A percentile compares a stretch with the other conserved stretches of the same genome.
Conservation (phyloP, 352 stramenopile genomes). For the Poterioochromonas sp. region DNA sequence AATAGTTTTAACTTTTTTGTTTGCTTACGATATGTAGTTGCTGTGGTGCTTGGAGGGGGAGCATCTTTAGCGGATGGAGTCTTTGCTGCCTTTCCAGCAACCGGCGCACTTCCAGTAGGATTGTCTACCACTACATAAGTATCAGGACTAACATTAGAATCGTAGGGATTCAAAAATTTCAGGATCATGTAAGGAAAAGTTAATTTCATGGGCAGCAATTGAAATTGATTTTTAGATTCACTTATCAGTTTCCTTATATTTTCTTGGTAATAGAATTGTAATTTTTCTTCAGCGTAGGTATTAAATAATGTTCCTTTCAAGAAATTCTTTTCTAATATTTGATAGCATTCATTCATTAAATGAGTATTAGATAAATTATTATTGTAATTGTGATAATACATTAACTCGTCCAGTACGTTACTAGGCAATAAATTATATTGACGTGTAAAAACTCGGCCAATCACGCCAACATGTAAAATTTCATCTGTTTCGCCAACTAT, state of each 20-base stretch:
- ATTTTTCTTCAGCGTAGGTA: no score
- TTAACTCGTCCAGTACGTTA: not conserved
- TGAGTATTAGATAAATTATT: not conserved
- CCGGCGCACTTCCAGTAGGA: not conserved
- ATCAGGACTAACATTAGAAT: no score
- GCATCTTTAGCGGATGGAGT: not conserved
- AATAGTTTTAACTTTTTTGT: not conserved
- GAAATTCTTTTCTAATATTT: not conserved
- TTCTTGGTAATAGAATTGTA: no score
- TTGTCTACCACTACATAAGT: not conserved
- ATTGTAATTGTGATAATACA: not conserved
- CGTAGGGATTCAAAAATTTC: no score
- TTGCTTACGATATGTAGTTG: no score
- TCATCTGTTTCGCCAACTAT: constrained; percentile 19
- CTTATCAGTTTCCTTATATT: no score
- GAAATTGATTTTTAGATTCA: no score
- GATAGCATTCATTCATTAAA: not conserved
- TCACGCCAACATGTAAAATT: not conserved
- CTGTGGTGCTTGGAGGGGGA: not conserved
- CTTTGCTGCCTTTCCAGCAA: not conserved
- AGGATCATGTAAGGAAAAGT: no score
- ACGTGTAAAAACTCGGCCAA: not conserved
- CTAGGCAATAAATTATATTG: not conserved
- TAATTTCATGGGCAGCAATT: no score
- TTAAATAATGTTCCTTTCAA: not conserved